Evolutionary conservation across 768 basidiomycete species (phyloP), one percentile per base, ranked within the genome.

Genomic region (Boletus barrowsii): DNA sequence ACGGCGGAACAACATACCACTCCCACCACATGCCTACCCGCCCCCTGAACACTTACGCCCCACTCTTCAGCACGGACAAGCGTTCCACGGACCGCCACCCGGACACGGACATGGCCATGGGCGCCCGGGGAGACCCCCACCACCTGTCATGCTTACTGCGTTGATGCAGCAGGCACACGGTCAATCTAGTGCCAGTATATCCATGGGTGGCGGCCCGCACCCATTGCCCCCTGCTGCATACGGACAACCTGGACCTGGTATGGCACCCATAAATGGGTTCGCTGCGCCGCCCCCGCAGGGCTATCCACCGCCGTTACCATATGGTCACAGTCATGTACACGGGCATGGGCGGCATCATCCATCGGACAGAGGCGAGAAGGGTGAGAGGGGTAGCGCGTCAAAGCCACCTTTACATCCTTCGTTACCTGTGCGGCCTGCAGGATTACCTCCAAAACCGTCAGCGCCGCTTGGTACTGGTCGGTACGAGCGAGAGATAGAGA

Each of bases 1-100:
- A 3, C 83, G 86, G 20, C 77, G 86, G 35, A 69, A 75, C 70
- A 69, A 57, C 68, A 65, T 50, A 39, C 59, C 62, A 26, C 62
- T 66, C 33, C 70, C 57, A 26, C 64, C 62, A 15, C 59, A 61
- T 22, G 67, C 59, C 39, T 63, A 57, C 29, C 66, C 61, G 13
- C 67, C 66, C 1, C 74, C 68, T 15, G 64, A 68, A 32, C 64
- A 70, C 39, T 68, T 69, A 43, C 73, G 75, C 26, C 66, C 73
- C 33, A 68, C 71, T 17, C 63, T 66, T 24, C 65, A 66, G 35
- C 65, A 66, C 5, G 65, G 65, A 35, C 65, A 66, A 4, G 65
- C 62, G 14, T 68, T 60, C 17, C 62, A 68, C 26, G 66, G 66
- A 1, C 63, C 68, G 3, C 76, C 75, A 32, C 73, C 71, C 15